These are phyloP conservation scores for Phytophthora ohioensis DNA, from an alignment of 352 stramenopile genomes.

Conservation along the genomic window DNA sequence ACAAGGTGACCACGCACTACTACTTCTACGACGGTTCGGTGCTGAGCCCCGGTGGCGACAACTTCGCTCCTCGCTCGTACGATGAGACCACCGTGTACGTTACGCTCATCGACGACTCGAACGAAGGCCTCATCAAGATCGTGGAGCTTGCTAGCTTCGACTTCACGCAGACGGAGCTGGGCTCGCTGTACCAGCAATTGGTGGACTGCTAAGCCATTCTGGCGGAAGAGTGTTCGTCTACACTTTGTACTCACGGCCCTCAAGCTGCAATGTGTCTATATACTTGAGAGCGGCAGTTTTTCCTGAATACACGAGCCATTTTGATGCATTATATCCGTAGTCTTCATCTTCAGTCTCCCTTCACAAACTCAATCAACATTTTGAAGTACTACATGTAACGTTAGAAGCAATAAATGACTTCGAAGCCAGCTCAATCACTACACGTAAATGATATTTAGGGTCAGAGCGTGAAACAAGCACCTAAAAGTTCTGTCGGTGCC, in stretches of 20 bases:
- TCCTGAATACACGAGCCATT: constrained; percentile 40
- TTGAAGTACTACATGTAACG: too few relatives aligned
- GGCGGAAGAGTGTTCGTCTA: constrained; percentile 8
- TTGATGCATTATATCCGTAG: constrained; percentile 27
- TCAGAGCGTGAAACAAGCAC: too few relatives aligned
- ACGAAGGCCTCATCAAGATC: constrained; percentile 65
- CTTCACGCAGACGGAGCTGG: constrained; percentile 48
- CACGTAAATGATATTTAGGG: too few relatives aligned
- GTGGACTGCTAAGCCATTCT: constrained; percentile 35
- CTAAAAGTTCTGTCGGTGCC: neutral
- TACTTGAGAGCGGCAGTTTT: constrained; percentile 31
- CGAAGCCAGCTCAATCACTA: too few relatives aligned
- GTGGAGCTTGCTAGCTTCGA: constrained; percentile 62
- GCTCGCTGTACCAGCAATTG: constrained; percentile 44
- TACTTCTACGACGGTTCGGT: constrained; percentile 70
- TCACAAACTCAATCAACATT: too few relatives aligned
- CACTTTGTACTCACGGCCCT: constrained; percentile 9
- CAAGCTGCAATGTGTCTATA: constrained; percentile 43
- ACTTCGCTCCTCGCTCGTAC: constrained; percentile 52
- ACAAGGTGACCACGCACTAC: constrained; percentile 67
- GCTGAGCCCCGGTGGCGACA: constrained; percentile 47
- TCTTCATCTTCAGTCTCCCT: too few relatives aligned
- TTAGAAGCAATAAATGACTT: too few relatives aligned
- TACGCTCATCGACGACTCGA: constrained; percentile 65
- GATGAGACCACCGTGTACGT: constrained; percentile 58